Conservation (phyloP, 225 moss, liverwort and hornwort genomes). For the Polytrichum commune region DNA sequence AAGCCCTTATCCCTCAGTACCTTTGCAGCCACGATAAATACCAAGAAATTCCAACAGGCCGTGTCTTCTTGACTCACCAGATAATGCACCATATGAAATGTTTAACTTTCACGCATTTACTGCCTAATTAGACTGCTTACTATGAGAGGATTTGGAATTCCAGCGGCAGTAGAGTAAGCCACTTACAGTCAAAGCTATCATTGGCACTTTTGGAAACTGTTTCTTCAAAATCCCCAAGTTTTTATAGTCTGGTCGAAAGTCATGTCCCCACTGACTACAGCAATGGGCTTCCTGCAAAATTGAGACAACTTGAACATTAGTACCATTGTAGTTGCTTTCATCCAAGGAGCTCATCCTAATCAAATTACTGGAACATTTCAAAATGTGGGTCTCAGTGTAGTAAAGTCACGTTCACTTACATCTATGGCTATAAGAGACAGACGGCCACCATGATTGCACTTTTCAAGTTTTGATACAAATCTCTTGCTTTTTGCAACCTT, state of each 20-base stretch:
- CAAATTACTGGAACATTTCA: background rate
- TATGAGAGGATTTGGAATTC: background rate
- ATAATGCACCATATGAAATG: too few species aligned
- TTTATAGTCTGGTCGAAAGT: slow-evolving; percentile 97
- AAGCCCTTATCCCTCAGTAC: slow-evolving; percentile 23
- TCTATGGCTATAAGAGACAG: slow-evolving; percentile 93
- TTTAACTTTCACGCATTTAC: too few species aligned
- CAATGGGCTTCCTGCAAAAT: slow-evolving; percentile 95
- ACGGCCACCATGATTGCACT: slow-evolving; percentile 86
- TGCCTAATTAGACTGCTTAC: too few species aligned
- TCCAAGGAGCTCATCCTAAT: too few species aligned
- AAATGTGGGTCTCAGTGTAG: slow-evolving; percentile 5
- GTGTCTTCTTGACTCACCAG: slow-evolving; percentile 6
- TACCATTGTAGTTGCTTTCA: background rate
- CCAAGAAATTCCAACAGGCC: slow-evolving; percentile 20
- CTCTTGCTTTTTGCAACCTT: slow-evolving; percentile 98
- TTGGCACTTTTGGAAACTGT: slow-evolving; percentile 94
- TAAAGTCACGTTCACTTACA: slow-evolving; percentile 41
- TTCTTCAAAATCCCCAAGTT: slow-evolving; percentile 92
- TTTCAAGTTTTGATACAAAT: slow-evolving; percentile 97
- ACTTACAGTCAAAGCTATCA: slow-evolving; percentile 96
- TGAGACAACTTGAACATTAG: background rate
- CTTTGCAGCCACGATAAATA: background rate
- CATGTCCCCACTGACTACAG: slow-evolving; percentile 99
- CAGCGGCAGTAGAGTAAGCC: background rate